Conservation (phyloP, 345 rosid genomes). For the Euphorbia tirucalli region DNA sequence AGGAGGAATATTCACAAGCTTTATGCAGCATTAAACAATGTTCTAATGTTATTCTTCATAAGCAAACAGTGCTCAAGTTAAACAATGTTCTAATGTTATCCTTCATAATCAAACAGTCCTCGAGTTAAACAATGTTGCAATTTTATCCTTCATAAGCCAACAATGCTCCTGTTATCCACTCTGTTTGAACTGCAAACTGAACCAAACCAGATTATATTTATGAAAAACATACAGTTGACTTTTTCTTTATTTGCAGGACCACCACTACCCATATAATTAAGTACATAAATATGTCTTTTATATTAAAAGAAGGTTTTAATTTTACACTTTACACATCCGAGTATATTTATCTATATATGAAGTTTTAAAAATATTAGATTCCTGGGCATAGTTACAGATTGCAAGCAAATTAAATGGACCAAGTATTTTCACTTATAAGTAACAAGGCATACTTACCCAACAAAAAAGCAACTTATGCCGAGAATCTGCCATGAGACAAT, state of each 20-base stretch:
- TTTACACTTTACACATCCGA: neutral
- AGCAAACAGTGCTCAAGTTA: neutral
- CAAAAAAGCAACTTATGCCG: constrained; percentile 22
- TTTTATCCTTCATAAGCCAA: neutral
- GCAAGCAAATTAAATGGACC: neutral
- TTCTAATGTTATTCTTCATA: neutral
- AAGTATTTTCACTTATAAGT: neutral
- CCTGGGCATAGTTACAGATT: neutral
- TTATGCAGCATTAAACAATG: neutral
- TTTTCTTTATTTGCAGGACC: neutral
- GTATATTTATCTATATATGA: neutral
- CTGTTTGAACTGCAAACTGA: neutral
- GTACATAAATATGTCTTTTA: neutral
- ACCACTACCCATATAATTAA: neutral
- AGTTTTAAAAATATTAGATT: neutral
- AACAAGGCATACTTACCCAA: constrained; percentile 24
- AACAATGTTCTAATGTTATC: neutral
- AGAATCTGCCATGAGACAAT: constrained; percentile 22
- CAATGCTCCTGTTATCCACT: neutral
- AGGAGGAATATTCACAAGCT: neutral
- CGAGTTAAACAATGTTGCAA: neutral
- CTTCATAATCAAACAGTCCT: neutral
- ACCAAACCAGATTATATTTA: neutral
- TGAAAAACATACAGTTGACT: neutral
- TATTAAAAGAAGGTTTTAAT: neutral